Evolutionary conservation across 345 rosid species (phyloP), one percentile per base, ranked within the genome.

Genomic region (Fremontodendron californicum): DNA sequence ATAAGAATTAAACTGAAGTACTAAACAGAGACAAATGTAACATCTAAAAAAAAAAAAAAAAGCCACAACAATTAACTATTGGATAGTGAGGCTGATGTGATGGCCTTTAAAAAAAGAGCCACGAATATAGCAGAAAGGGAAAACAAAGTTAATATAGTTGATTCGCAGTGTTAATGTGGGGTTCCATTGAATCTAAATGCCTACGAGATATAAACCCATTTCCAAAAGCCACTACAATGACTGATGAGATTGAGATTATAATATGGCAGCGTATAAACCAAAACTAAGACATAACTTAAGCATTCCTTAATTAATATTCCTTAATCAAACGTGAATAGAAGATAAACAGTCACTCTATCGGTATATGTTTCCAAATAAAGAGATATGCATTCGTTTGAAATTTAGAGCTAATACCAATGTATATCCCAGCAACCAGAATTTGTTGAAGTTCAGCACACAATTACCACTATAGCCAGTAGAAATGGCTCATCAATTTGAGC

Each of bases 401-500:
- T n/a, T 87, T 75, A 87, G 97, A 91, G 98, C 94, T 88, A 91
- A 92, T 93, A 93, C 93, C 96, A 87, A 91, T 85, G 88, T 79
- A 96, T 86, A 90, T 90, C 85, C 97, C 89, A 84, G 93, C 96
- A 90, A 92, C 96, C 97, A 93, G 92, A 96, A 88, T 90, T 91
- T 89, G 92, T 89, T 80, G 99, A 86, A 90, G 92, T 90, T 96
- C 94, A 92, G 97, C 96, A 89, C 98, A 87, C 94, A 89, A 91
- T 93, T 96, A 96, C 98, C 97, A 92, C 98, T 91, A 96, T 93
- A 77, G 87, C 98, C 96, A 92, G 91, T 58, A 93, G 87, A 90
- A 93, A 91, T 42, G 99, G 98, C 89, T 92, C 97, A 85, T 96
- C 96, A 76, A 96, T 88, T 86, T 88, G 93, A 83, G 98, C 86